Base-by-base conservation (phyloP, 495 filamentous ascomycete species). In the Penicillium bovifimosum region DNA sequence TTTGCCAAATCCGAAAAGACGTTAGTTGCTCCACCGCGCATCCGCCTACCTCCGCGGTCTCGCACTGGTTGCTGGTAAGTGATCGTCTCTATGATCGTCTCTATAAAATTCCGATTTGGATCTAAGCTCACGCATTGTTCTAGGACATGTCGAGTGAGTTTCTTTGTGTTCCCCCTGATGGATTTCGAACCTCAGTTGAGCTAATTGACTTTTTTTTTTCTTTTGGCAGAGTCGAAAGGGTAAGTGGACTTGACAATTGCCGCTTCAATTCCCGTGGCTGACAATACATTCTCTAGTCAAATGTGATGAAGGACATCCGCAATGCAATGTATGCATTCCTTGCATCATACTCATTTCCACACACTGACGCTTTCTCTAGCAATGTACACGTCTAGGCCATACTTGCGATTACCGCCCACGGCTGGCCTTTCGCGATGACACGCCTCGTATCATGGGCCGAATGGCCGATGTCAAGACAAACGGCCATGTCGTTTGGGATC, bases 371-470 rank as follows among this genome's bases (percentile, higher is more conserved):
- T 6, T 56, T 41, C 31, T 47, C 9, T 52, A 80, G 78, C 79
- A 81, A 74, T 83, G 80, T 61, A 67, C 72, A 31, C 71, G 80
- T 41, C 67, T 83, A 10, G 75, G 77, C 17, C 79, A 83, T 63
- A 62, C 65, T 29, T 82, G 80, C 54, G 79, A 83, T 54, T 83
- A 83, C 50, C 78, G 72, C 47, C 78, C 80, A 8, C 71, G 78
- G 20, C 60, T 82, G 10, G 70, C 75, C 18, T 83, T 81, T 56
- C 72, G 74, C 49, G 77, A 83, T 60, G 79, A 82, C 47, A 82
- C 80, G 11, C 70, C 72, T 27, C 68, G 79, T 40, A 73, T 80
- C 32, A 68, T 80, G 56, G 75, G 77, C 46, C 77, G 77, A 18
- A 81, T 82, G 75, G 64, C 73, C 43, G 78, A 80, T 50, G 74